These are phyloP conservation scores for Conticribra weissflogii DNA, from an alignment of 108 stramenopile genomes.

Conservation along the genomic window DNA sequence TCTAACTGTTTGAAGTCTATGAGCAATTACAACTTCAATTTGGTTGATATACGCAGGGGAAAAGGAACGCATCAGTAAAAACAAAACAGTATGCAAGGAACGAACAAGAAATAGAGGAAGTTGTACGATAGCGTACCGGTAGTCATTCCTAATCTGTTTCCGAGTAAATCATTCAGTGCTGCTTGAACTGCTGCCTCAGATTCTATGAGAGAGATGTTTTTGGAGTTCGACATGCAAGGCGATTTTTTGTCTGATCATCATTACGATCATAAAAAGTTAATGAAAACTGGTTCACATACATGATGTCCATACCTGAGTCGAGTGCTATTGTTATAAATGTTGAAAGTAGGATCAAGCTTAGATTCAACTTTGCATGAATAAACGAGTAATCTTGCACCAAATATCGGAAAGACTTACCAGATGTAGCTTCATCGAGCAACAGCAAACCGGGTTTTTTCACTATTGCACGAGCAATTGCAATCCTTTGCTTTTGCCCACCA, in stretches of 20 bases:
- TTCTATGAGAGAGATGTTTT: slow-evolving; percentile 62
- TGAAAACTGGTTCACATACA: not conserved
- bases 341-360: not conserved
- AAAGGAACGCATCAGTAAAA: not conserved
- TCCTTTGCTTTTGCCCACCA: slow-evolving; percentile 96
- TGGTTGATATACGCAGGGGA: not conserved
- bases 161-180: slow-evolving; percentile 76
- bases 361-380: not conserved
- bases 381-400: not conserved
- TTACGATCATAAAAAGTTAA: slow-evolving; percentile 4
- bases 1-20: slow-evolving; percentile 85
- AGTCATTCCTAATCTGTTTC: slow-evolving; percentile 56
- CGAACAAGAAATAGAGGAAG: not conserved
- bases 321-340: slow-evolving; percentile 8
- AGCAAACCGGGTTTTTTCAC: slow-evolving; percentile 79
- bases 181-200: slow-evolving; percentile 82
- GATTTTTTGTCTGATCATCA: slow-evolving; percentile 12
- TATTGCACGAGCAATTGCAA: slow-evolving; percentile 92
- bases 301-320: slow-evolving; percentile 35
- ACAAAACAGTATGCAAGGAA: not conserved
- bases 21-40: slow-evolving; percentile 79
- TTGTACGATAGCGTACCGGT: not conserved
- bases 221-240: not conserved
- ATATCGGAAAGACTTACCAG: slow-evolving; percentile 20
- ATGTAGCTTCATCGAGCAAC: slow-evolving; percentile 87